A percentile compares a stretch with the other conserved stretches of the same genome.
These are phyloP conservation scores for Cutaneotrichosporon mucoides DNA, from an alignment of 1,284 basidiomycete genomes.

Conservation along the genomic window DNA sequence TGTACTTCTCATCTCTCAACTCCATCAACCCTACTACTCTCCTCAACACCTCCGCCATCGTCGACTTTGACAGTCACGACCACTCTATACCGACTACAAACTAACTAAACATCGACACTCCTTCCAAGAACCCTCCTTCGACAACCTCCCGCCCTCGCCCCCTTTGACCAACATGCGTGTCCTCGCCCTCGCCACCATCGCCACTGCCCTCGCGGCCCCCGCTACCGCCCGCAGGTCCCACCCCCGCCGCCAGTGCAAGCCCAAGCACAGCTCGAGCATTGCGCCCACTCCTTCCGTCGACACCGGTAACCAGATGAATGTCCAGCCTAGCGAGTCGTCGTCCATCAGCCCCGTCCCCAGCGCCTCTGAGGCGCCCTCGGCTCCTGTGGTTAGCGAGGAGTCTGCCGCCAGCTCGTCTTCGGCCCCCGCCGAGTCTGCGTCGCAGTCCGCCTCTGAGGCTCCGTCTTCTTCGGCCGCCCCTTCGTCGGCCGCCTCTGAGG, in stretches of 20 bases:
- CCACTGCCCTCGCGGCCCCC: conserved; percentile 8
- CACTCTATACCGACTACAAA: not conserved
- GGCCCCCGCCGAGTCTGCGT: conserved; percentile 11
- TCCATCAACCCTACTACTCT: not conserved
- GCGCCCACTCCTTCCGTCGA: not conserved
- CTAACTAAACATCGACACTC: not conserved
- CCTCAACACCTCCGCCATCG: not conserved
- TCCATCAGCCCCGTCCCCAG: too few relatives aligned
- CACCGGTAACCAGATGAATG: not conserved
- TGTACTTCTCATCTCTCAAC: not conserved
- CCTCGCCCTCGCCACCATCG: conserved; percentile 6
- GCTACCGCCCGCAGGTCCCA: conserved; percentile 1
- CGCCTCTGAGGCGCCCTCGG: too few relatives aligned
- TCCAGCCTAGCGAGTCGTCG: not conserved
- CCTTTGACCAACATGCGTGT: conserved; percentile 9
- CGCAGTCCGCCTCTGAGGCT: conserved; percentile 20
- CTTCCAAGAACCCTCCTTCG: not conserved
- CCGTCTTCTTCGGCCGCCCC: not conserved
- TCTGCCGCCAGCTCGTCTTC: not conserved
- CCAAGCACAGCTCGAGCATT: not conserved
- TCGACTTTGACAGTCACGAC: conserved; percentile 4
- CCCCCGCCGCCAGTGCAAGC: conserved; percentile 5
- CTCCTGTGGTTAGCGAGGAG: too few relatives aligned
- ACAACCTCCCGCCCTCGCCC: not conserved
- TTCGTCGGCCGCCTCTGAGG: too few relatives aligned